Evolutionary conservation across 371 early-diverging fungal genomes (phyloP).

Genomic region (Parasitella parasitica): DNA sequence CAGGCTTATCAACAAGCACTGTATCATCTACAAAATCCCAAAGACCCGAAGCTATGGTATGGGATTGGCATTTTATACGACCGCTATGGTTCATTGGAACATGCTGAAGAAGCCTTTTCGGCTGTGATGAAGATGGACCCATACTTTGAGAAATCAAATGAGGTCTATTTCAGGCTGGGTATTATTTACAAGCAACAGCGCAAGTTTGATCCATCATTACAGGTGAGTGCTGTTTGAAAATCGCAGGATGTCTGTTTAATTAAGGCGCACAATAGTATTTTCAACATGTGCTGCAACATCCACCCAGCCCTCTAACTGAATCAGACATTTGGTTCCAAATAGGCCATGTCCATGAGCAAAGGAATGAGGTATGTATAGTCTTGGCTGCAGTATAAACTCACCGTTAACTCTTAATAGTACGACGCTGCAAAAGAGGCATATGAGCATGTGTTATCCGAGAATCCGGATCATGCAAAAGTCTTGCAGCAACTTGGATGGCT

Average conservation of each 20-base stretch:
- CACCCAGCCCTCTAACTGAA: conserved; percentile 88
- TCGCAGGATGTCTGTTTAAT: neutral
- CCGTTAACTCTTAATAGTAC: conserved; percentile 43
- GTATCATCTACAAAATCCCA: conserved; percentile 76
- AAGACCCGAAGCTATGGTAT: conserved; percentile 97
- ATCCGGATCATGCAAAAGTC: conserved; percentile 91
- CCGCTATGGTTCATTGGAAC: conserved; percentile 90
- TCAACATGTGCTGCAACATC: conserved; percentile 77
- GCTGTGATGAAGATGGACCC: conserved; percentile 84
- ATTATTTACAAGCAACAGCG: conserved; percentile 94
- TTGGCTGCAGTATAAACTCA: too few relatives aligned
- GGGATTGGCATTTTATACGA: conserved; percentile 96
- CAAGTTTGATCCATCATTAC: conserved; percentile 79
- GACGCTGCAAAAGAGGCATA: conserved; percentile 82
- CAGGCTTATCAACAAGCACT: conserved; percentile 36
- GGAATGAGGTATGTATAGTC: conserved; percentile 86
- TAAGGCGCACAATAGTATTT: conserved; percentile 68
- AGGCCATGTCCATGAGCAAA: conserved; percentile 90
- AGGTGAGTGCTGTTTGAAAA: conserved; percentile 38
- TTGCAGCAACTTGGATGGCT: conserved; percentile 95
- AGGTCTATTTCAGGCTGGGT: conserved; percentile 93
- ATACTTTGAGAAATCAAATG: conserved; percentile 89
- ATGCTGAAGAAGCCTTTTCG: conserved; percentile 94
- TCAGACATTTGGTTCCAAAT: conserved; percentile 96
- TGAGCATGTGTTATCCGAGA: conserved; percentile 82